phyloP scores from a whole-genome alignment of 371 early-diverging fungal genomes.

The Zancudomyces culisetae region DNA sequence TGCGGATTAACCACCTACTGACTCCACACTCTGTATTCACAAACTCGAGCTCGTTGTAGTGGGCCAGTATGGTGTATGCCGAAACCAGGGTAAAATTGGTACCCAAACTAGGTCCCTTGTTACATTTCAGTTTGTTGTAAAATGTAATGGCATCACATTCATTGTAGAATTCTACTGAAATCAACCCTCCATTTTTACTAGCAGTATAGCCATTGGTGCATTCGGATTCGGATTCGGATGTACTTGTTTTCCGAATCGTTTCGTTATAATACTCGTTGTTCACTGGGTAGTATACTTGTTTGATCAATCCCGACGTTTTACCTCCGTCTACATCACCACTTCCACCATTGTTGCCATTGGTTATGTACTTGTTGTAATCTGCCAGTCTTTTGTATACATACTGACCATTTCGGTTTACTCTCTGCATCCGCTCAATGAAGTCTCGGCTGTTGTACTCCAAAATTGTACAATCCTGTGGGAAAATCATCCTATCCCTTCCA shows the following conservation, averaged over 20 bases:
- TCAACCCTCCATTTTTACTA: conserved; percentile 75
- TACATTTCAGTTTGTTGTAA: conserved; percentile 56
- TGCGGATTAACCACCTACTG: conserved; percentile 49
- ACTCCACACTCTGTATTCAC: conserved; percentile 59
- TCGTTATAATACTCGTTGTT: no score
- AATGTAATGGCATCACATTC: conserved; percentile 43
- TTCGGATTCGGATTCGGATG: no score
- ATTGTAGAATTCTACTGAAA: conserved; percentile 53
- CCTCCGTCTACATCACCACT: no score
- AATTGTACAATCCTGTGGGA: conserved; percentile 81
- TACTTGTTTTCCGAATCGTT: no score
- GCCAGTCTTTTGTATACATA: conserved; percentile 21
- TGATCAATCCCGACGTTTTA: no score
- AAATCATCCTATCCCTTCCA: conserved; percentile 75
- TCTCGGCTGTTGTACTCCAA: conserved; percentile 86
- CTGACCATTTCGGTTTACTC: conserved; percentile 64
- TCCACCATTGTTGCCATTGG: no score
- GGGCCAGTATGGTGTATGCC: conserved; percentile 88
- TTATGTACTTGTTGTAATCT: no score
- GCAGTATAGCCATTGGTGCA: no score
- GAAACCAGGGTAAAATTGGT: conserved; percentile 89
- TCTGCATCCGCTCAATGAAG: conserved; percentile 45
- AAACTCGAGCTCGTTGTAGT: conserved; percentile 84
- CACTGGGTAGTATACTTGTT: no score
- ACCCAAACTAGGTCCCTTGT: conserved; percentile 89